Base-by-base conservation (phyloP, 495 filamentous ascomycete genomes). In the Neurospora pannonica region DNA sequence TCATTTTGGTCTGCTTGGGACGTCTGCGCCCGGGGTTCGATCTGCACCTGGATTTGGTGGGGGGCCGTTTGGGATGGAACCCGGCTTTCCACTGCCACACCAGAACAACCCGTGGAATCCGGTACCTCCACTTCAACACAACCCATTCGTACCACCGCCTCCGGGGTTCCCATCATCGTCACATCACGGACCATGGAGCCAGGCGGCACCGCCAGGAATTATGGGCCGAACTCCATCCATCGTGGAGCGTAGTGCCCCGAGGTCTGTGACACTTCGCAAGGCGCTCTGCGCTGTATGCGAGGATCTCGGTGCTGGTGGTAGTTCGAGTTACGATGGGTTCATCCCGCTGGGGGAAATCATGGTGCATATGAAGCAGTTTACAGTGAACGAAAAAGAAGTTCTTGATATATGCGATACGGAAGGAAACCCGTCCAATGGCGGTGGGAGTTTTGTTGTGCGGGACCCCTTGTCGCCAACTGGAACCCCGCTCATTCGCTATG, bases 321-420 rank as follows among this genome's bases (percentile, higher is more conserved):
- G 77, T 2, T 79, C 75, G 13, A 80, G 74, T 71, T 80, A 81
- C 31, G 84, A 87, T 42, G 88, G 88, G 8, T 97, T 90, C 82
- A 88, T 94, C 73, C 86, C 91, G 74, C 86, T 94, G 60, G 86
- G 88, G 15, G 82, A 83, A 19, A 86, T 98, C 70, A 88, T 91
- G 70, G 84, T 85, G 5, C 90, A 91, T 71, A 85, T 97, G 15
- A 89, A 93, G 38, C 79, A 86, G 67, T 81, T 89, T 42, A 89
- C 88, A 0, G 88, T 96, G 74, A 84, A 84, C 4, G 84, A 92
- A 71, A 84, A 89, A 38, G 94, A 97, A 75, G 86, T 99, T 81
- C 86, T 94, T n/a, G 92, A 93, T 70, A 93, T 97, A 73, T 95
- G 92, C 81, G 95, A 98, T 75, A 97, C 95, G 2, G 92, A 96